Conservation (phyloP, 2,329 filamentous ascomycete genomes). For the Paraphoma chrysanthemicola region DNA sequence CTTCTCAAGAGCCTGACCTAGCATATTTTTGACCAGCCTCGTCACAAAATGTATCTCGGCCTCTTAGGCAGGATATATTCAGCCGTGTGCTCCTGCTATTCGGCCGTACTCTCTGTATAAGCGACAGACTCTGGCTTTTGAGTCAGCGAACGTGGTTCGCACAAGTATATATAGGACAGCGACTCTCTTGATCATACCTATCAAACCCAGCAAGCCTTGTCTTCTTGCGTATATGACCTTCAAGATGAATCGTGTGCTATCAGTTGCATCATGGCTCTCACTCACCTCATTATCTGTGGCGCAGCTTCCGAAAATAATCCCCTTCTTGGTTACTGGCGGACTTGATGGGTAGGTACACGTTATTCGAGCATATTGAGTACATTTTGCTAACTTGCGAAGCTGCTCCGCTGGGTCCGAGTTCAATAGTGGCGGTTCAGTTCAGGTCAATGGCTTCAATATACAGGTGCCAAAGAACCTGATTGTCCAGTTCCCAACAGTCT, state of each 20-base stretch:
- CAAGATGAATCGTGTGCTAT: constrained; percentile 26
- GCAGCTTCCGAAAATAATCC: constrained; percentile 29
- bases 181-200: neutral
- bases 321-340: constrained; percentile 35
- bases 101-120: neutral
- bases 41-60: too few species aligned
- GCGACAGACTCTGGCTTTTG: neutral
- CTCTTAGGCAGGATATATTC: neutral
- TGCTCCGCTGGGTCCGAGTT: constrained; percentile 32
- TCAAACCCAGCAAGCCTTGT: neutral
- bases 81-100: neutral
- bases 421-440: constrained; percentile 57
- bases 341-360: constrained; percentile 34
- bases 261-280: constrained; percentile 21
- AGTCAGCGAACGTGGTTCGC: neutral
- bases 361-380: too few species aligned
- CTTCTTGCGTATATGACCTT: neutral
- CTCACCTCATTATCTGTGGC: constrained; percentile 26
- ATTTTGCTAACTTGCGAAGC: constrained; percentile 13
- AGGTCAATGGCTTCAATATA: constrained; percentile 55
- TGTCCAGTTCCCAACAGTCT: constrained; percentile 57
- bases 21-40: too few species aligned
- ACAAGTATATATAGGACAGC: constrained; percentile 17
- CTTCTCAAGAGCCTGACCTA: too few species aligned
- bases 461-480: constrained; percentile 59